phyloP scores from a whole-genome alignment of 1,284 basidiomycete genomes.

The Trametes versicolor region DNA sequence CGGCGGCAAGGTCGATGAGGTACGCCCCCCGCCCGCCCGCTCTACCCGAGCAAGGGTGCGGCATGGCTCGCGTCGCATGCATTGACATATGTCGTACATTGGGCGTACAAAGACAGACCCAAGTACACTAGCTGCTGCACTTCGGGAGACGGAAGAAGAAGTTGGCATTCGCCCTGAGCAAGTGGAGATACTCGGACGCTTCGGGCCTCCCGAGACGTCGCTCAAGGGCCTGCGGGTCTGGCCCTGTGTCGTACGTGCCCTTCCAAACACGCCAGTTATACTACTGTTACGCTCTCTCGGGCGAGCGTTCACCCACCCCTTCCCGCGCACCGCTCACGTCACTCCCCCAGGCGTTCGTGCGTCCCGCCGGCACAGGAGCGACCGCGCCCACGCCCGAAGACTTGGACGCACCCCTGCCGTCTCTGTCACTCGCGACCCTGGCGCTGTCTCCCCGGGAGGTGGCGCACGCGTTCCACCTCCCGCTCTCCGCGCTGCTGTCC shows the following conservation, averaged over 20 bases:
- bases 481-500: conserved; percentile 60
- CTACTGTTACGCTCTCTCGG: not conserved
- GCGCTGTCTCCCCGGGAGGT: conserved; percentile 71
- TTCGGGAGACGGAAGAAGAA: conserved; percentile 81
- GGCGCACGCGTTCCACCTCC: conserved; percentile 74
- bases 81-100: not conserved
- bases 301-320: not conserved
- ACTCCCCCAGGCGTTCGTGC: conserved; percentile 67
- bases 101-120: conserved; percentile 60
- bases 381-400: conserved; percentile 18
- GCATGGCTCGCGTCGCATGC: not conserved
- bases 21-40: conserved; percentile 46
- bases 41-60: conserved; percentile 1
- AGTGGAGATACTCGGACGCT: conserved; percentile 71
- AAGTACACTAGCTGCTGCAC: conserved; percentile 63
- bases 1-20: conserved; percentile 76
- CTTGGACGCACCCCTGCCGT: conserved; percentile 63
- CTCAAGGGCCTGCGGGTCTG: conserved; percentile 71
- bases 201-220: conserved; percentile 71
- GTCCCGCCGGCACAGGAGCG: conserved; percentile 20
- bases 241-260: conserved; percentile 73
- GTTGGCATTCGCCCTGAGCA: conserved; percentile 65
- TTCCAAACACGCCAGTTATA: not conserved
- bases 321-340: conserved; percentile 50
- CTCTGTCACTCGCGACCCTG: conserved; percentile 63